A percentile compares a stretch with the other conserved stretches of the same genome.
phyloP scores from a whole-genome alignment of 805 yeast species.

The Pichia scutulata region DNA sequence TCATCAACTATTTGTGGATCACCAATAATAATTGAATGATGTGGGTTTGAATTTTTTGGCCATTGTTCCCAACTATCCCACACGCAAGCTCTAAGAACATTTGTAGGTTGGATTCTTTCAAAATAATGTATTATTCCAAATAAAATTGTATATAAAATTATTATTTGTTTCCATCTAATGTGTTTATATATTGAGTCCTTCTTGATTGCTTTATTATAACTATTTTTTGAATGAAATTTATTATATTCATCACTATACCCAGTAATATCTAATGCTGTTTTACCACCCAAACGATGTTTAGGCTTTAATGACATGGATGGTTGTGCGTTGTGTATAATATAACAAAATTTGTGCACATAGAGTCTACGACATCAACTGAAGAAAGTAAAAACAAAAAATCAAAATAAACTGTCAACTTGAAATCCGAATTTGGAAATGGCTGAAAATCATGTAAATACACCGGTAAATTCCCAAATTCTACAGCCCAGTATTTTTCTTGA shows the following conservation, averaged over 20 bases:
- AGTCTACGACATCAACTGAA: too few relatives aligned
- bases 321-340: neutral
- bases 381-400: neutral
- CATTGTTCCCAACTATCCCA: conserved; percentile 70
- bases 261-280: neutral
- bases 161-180: conserved; percentile 17
- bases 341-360: too few relatives aligned
- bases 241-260: neutral
- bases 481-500: too few relatives aligned
- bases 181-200: neutral
- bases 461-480: too few relatives aligned
- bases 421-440: neutral
- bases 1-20: conserved; percentile 94
- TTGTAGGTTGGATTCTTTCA: conserved; percentile 44
- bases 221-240: neutral
- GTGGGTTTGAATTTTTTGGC: conserved; percentile 27
- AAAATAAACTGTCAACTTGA: neutral
- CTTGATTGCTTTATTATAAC: neutral
- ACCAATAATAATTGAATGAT: conserved; percentile 46
- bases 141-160: conserved; percentile 34
- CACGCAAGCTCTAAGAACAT: conserved; percentile 38
- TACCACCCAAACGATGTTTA: conserved; percentile 1
- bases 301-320: neutral
- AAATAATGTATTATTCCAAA: conserved; percentile 38
- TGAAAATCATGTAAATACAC: neutral